Conservation (phyloP, 805 yeast genomes). For the Candida hispaniensis region DNA sequence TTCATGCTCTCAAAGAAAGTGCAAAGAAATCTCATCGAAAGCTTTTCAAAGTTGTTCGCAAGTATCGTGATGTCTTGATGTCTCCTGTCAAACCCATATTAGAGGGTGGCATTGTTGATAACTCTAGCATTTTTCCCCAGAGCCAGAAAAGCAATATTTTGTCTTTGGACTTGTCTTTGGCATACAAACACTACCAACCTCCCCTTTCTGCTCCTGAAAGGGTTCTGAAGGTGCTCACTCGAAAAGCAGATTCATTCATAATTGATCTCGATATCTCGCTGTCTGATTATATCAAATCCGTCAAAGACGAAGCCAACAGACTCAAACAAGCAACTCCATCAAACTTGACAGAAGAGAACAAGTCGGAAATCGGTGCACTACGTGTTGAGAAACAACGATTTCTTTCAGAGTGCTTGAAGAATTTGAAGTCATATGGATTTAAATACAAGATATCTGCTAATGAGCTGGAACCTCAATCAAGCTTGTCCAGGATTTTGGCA, state of each 20-base stretch:
- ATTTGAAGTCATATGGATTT: conserved; percentile 66
- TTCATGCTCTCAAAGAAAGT: conserved; percentile 87
- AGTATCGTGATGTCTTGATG: conserved; percentile 56
- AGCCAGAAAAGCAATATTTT: conserved; percentile 32
- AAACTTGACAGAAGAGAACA: conserved; percentile 57
- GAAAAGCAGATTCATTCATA: conserved; percentile 33
- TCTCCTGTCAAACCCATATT: conserved; percentile 44
- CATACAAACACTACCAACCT: too few relatives aligned
- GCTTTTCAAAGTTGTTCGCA: conserved; percentile 72
- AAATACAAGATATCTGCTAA: conserved; percentile 55
- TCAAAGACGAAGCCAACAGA: conserved; percentile 47
- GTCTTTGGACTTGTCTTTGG: conserved; percentile 45
- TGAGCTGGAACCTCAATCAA: conserved; percentile 48
- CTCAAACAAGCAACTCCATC: conserved; percentile 72
- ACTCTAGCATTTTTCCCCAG: neutral
- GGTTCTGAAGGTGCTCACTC: conserved; percentile 47
- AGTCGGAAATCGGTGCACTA: conserved; percentile 57
- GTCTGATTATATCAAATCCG: conserved; percentile 43
- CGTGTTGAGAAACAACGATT: conserved; percentile 73
- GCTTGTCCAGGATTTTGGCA: conserved; percentile 54
- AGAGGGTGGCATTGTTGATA: conserved; percentile 30
- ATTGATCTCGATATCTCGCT: conserved; percentile 38
- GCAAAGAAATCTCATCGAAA: conserved; percentile 79
- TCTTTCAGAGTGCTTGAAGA: conserved; percentile 65
- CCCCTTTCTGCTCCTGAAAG: conserved; percentile 40